A percentile compares a stretch with the other conserved stretches of the same genome.
These are phyloP conservation scores for Microbotryum scabiosae DNA, from an alignment of 1,284 basidiomycete genomes.

Conservation along the genomic window DNA sequence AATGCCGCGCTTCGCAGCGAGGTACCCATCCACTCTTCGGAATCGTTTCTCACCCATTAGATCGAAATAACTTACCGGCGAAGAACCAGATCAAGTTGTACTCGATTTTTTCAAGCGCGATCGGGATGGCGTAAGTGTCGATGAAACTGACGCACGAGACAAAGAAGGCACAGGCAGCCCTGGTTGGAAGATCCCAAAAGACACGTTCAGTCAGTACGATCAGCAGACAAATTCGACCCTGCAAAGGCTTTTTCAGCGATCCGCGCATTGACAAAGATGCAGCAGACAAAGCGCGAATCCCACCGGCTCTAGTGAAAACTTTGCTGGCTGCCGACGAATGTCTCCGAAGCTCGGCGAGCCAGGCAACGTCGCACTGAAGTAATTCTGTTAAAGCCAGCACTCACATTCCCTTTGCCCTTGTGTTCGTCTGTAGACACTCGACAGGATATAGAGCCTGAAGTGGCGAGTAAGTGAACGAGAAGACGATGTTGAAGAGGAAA, in stretches of 20 bases:
- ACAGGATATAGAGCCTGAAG: slow-evolving; percentile 53
- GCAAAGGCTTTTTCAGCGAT: slow-evolving; percentile 1
- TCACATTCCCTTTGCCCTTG: slow-evolving; percentile 49
- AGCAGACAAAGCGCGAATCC: too few relatives aligned
- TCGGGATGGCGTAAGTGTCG: slow-evolving; percentile 39
- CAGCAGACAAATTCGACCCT: neutral
- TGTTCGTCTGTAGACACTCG: slow-evolving; percentile 51
- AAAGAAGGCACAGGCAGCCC: slow-evolving; percentile 40
- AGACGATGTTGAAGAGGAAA: slow-evolving; percentile 47
- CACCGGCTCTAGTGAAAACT: too few relatives aligned
- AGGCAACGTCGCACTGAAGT: too few relatives aligned
- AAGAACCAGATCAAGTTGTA: slow-evolving; percentile 2
- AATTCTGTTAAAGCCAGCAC: too few relatives aligned
- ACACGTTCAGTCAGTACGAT: slow-evolving; percentile 42
- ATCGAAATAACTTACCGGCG: neutral
- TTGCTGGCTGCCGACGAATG: too few relatives aligned
- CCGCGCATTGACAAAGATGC: neutral
- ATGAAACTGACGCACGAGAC: slow-evolving; percentile 44
- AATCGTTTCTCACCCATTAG: neutral
- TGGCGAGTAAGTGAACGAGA: slow-evolving; percentile 46
- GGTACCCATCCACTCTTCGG: too few relatives aligned
- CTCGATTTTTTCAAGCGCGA: slow-evolving; percentile 41
- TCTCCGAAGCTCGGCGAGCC: too few relatives aligned
- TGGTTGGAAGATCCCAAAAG: slow-evolving; percentile 42
- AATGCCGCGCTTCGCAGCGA: too few relatives aligned